A percentile compares a stretch with the other conserved stretches of the same genome.
Evolutionary conservation across 2,329 filamentous ascomycete species (phyloP).

Genomic region (Fusarium piperis): DNA sequence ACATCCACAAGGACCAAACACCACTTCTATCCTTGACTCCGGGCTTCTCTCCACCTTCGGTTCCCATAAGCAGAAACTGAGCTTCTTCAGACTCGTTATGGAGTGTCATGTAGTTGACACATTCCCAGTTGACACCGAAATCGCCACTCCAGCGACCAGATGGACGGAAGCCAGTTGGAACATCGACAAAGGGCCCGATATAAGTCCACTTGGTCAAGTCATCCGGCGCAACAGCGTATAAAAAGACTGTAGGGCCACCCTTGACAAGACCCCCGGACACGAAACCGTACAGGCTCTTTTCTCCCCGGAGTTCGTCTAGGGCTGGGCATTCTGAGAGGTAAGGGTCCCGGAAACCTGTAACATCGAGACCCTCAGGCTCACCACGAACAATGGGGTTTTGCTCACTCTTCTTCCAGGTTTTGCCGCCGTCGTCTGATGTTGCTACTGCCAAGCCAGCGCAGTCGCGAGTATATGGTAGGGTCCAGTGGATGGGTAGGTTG

Average conservation of each 20-base stretch:
- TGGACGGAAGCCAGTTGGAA: conserved; percentile 50
- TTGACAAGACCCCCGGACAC: conserved; percentile 58
- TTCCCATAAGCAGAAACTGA: conserved; percentile 57
- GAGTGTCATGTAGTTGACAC: conserved; percentile 57
- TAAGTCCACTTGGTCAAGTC: conserved; percentile 57
- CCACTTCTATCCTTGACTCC: conserved; percentile 25
- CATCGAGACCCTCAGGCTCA: conserved; percentile 40
- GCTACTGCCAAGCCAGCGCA: conserved; percentile 55
- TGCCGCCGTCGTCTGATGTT: conserved; percentile 49
- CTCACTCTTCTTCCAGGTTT: conserved; percentile 46
- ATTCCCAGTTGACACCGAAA: conserved; percentile 62
- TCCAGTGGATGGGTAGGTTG: conserved; percentile 50
- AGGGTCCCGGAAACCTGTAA: conserved; percentile 49
- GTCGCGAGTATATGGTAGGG: conserved; percentile 51
- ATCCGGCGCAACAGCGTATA: conserved; percentile 54
- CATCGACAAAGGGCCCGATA: conserved; percentile 53
- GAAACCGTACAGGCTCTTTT: conserved; percentile 54
- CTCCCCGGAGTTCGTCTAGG: conserved; percentile 37
- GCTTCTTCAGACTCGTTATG: conserved; percentile 40
- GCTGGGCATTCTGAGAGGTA: conserved; percentile 45
- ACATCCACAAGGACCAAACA: conserved; percentile 54
- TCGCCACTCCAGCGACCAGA: conserved; percentile 58
- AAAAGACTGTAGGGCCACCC: conserved; percentile 55
- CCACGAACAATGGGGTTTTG: conserved; percentile 46
- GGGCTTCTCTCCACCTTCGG: conserved; percentile 51